Conservation (phyloP, 2,329 filamentous ascomycete species). For the Aspergillus caelatus region DNA sequence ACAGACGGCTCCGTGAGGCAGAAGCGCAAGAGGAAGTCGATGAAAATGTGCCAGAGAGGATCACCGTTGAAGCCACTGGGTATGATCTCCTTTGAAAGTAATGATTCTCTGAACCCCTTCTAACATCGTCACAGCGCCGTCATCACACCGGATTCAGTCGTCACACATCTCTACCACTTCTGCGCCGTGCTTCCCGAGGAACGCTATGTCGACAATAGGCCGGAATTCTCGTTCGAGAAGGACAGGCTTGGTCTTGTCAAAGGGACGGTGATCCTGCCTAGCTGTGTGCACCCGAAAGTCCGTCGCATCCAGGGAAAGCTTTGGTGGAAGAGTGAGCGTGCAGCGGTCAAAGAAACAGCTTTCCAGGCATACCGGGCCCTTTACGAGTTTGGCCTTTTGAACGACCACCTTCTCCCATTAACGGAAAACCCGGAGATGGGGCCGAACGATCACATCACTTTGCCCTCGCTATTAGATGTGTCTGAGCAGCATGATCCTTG, state of each 20-base stretch:
- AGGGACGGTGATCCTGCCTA: slow-evolving; percentile 71
- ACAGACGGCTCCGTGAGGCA: slow-evolving; percentile 53
- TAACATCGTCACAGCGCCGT: slow-evolving; percentile 55
- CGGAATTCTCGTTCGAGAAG: slow-evolving; percentile 60
- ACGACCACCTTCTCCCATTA: slow-evolving; percentile 73
- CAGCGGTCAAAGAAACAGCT: slow-evolving; percentile 77
- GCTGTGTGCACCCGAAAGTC: slow-evolving; percentile 65
- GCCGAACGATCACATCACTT: slow-evolving; percentile 10
- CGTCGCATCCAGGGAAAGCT: slow-evolving; percentile 56
- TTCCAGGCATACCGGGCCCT: slow-evolving; percentile 77
- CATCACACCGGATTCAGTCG: slow-evolving; percentile 73
- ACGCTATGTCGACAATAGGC: slow-evolving; percentile 63
- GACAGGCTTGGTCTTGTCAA: slow-evolving; percentile 20
- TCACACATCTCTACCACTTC: slow-evolving; percentile 79
- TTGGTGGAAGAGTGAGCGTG: slow-evolving; percentile 71
- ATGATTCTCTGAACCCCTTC: not conserved
- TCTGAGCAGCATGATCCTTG: slow-evolving; percentile 36
- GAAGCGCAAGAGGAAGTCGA: slow-evolving; percentile 53
- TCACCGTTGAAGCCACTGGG: slow-evolving; percentile 43
- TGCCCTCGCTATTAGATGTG: slow-evolving; percentile 27
- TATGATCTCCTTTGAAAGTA: slow-evolving; percentile 8
- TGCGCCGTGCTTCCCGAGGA: slow-evolving; percentile 65
- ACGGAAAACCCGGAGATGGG: slow-evolving; percentile 33
- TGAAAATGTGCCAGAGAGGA: slow-evolving; percentile 40
- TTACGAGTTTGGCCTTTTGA: slow-evolving; percentile 71